Evolutionary conservation across 495 filamentous ascomycete genomes (phyloP).

Genomic region (Lophiotrema nucula): DNA sequence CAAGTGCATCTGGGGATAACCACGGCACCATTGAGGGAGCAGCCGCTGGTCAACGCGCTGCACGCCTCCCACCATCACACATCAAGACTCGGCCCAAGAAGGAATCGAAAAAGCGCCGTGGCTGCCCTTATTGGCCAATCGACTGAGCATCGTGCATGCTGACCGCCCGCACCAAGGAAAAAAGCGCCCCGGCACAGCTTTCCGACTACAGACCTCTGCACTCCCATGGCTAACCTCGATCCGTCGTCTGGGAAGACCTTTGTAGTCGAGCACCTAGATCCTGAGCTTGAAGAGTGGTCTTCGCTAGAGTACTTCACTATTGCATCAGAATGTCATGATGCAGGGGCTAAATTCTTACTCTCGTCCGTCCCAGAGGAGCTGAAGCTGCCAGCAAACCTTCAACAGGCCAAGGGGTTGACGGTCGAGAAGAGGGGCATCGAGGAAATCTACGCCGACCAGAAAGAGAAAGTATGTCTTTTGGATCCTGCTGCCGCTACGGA

Average conservation of each 20-base stretch:
- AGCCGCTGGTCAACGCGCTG: conserved; percentile 7
- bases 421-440: conserved; percentile 75
- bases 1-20: not conserved
- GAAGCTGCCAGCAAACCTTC: conserved; percentile 63
- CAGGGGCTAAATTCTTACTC: conserved; percentile 71
- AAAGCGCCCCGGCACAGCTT: conserved; percentile 28
- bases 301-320: conserved; percentile 86
- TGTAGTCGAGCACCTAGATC: conserved; percentile 90
- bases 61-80: conserved; percentile 13
- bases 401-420: conserved; percentile 57
- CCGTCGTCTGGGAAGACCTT: conserved; percentile 56
- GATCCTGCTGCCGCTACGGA: conserved; percentile 82
- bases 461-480: conserved; percentile 76
- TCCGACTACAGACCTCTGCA: not conserved
- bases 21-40: not conserved
- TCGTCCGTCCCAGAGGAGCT: conserved; percentile 74
- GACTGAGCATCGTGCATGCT: conserved; percentile 20
- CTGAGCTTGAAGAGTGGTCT: conserved; percentile 92
- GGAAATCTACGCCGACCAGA: conserved; percentile 64
- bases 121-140: conserved; percentile 27
- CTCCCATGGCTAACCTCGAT: conserved; percentile 28
- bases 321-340: conserved; percentile 69
- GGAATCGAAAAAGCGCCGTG: conserved; percentile 13
- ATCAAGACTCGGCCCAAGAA: not conserved
- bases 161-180: conserved; percentile 27